These are phyloP conservation scores for Carex kokanica DNA, from an alignment of 176 grass and related monocot species.

Conservation along the genomic window DNA sequence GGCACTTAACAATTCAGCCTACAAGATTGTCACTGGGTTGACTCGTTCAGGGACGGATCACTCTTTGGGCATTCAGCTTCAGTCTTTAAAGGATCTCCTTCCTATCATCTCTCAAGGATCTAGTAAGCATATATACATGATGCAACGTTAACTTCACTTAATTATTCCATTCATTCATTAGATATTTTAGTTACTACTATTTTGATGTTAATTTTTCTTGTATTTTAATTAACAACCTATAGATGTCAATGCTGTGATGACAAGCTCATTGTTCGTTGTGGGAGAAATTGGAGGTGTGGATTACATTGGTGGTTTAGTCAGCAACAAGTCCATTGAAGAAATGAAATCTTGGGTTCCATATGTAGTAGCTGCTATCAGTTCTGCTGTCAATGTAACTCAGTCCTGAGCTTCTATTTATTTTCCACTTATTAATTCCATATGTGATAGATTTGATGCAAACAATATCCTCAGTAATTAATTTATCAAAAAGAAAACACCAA, in stretches of 20 bases:
- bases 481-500: neutral
- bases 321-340: neutral
- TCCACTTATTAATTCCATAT: neutral
- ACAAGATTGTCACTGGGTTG: neutral
- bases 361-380: neutral
- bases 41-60: neutral
- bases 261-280: constrained; percentile 3
- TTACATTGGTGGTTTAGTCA: neutral
- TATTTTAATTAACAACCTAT: neutral
- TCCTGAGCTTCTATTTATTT: neutral
- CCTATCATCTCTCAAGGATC: neutral
- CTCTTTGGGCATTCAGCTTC: neutral
- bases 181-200: neutral
- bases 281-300: constrained; percentile 24
- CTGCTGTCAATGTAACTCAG: constrained; percentile 1
- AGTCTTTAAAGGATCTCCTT: neutral
- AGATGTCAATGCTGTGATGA: neutral
- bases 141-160: neutral
- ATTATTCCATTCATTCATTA: too few relatives aligned
- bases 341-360: constrained; percentile 7
- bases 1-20: constrained; percentile 1
- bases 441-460: neutral
- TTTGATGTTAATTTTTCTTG: too few relatives aligned
- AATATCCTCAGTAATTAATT: too few relatives aligned
- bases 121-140: neutral